phyloP scores from a whole-genome alignment of 2,329 filamentous ascomycete genomes.

The Monascus ruber region DNA sequence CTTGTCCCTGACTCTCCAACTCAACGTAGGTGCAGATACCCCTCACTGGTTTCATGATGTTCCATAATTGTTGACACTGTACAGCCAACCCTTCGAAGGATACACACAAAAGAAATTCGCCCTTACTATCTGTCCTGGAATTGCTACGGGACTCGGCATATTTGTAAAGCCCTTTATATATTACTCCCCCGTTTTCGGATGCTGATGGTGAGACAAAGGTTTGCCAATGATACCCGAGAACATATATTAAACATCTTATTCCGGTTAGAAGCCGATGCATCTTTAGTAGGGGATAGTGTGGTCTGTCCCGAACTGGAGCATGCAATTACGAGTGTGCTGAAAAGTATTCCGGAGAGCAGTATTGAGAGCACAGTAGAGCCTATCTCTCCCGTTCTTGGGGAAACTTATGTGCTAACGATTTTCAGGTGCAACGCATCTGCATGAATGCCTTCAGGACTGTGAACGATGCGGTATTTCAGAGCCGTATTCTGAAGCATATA shows the following conservation, averaged over 20 bases:
- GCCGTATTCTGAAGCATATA: conserved; percentile 29
- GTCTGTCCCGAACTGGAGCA: conserved; percentile 23
- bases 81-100: conserved; percentile 8
- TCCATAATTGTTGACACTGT: neutral
- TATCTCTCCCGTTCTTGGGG: neutral
- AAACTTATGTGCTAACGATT: conserved; percentile 4
- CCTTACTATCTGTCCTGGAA: conserved; percentile 23
- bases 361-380: conserved; percentile 12
- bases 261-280: conserved; percentile 26
- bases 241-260: conserved; percentile 22
- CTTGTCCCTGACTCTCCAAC: conserved; percentile 14
- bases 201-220: conserved; percentile 10
- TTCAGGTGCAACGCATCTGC: conserved; percentile 19
- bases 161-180: conserved; percentile 12
- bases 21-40: conserved; percentile 10
- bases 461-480: conserved; percentile 26
- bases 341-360: conserved; percentile 11
- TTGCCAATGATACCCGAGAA: conserved; percentile 20
- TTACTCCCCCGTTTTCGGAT: too few species aligned
- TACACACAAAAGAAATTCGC: conserved; percentile 6
- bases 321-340: conserved; percentile 20
- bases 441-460: conserved; percentile 22
- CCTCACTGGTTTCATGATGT: neutral
- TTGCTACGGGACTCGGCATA: conserved; percentile 20
- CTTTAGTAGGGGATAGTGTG: conserved; percentile 16